Evolutionary conservation across 441 rosid species (phyloP), one percentile per base, ranked within the genome.

Genomic region (Aleurites moluccanus): DNA sequence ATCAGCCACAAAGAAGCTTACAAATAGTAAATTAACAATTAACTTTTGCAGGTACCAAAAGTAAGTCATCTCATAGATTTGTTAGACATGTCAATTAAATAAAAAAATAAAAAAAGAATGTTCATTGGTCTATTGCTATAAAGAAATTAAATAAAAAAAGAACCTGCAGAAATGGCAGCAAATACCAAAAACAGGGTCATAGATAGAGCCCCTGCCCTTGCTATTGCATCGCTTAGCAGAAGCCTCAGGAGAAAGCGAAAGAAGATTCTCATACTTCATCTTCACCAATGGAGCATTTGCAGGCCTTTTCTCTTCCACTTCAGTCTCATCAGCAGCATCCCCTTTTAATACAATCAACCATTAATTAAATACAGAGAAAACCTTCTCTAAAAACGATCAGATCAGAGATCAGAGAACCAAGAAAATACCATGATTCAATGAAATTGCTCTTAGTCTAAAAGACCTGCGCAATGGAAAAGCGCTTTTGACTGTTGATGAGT

Each of bases 131-230:
- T 52, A 18, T 35, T 3, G 20, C 16, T 50, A 20, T 56, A 10
- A 73, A 14, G 50, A 0, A 6, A n/a, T 16, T 16, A 42, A 49
- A 52, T 0, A 65, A 14, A 40, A 18, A 33, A 45, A 30, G 6
- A 30, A 85, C 88, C 88, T 85, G 88, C 86, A 85, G 77, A 83
- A 85, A 74, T 83, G 88, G 77, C 88, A 85, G 79, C 85, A 72
- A 78, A 85, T 85, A 44, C 88, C 85, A 67, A 76, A 72, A 63
- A 81, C 50, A 40, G 86, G 75, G 63, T 85, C 80, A 20, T 80
- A 78, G 73, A 85, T 30, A 2, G 80, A 73, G 66, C 86, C 80
- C 49, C 88, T 83, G 13, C 81, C 79, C 74, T 83, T 78, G 71
- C 82, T 69, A 62, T 60, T 16, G 77, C 88, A 85, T 13, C 85